Evolutionary conservation across 768 basidiomycete species (phyloP), one percentile per base, ranked within the genome.

Genomic region (Lentinula boryana): DNA sequence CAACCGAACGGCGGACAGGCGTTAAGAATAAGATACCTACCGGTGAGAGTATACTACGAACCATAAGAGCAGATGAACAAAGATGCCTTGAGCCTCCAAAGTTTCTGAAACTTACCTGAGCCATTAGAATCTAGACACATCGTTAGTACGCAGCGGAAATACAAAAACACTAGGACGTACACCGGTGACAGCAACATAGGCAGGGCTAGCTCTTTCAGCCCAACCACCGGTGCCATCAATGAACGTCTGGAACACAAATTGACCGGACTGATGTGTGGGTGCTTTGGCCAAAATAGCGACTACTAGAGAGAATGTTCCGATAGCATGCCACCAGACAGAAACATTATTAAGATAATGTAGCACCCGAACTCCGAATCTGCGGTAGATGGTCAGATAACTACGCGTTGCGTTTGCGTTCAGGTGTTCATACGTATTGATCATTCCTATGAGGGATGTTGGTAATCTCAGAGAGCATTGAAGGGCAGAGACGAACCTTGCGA

Each of bases 151-250:
- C 3, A 13, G 41, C 35, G 6, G 27, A n/a, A 1, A 27, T 51
- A 4, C 52, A 18, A 38, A 55, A 18, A 55, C 32, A 44, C 62
- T 52, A 48, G 16, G 27, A 13, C 75, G 54, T 66, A 81, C 79
- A 13, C 89, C 89, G 64, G 89, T 82, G 21, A 89, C 71, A 5
- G 79, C 84, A 18, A 91, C 86, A 70, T 91, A 93, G 0, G 81
- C 86, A 43, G 80, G 78, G 55, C 84, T 85, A 1, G 89, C 89
- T 8, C 88, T 77, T 16, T 78, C 76, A 21, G 83, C 78, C 90
- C 90, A 91, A 9, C 87, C 88, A 3, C 87, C 87, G 0, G 89
- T 90, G 9, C 79, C 81, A 68, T 93, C 90, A 58, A 87, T 78
- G 69, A 91, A 91, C 2, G 78, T 83, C 43, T 69, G 71, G 69